Base-by-base conservation (phyloP, 1,284 basidiomycete species). In the Rhodotorula mucilaginosa region DNA sequence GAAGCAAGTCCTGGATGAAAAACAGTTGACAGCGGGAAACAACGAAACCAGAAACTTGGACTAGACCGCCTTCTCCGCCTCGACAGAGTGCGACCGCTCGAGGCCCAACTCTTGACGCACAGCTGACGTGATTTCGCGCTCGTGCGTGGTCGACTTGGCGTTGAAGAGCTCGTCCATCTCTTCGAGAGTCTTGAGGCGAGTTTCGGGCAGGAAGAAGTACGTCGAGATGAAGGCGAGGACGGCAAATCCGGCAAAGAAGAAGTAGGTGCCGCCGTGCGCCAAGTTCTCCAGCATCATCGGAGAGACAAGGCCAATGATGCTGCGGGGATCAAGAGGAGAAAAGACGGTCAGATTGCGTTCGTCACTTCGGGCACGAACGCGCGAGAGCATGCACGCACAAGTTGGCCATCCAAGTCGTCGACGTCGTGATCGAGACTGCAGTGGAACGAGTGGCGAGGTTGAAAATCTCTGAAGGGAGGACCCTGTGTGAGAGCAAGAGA, bases 401-500 rank as follows among this genome's bases (percentile, higher is more conserved):
- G 69, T 74, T 77, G 44, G 46, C 60, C 69, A 76, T 70, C 76
- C 76, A 77, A 4, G 70, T 76, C 23, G 70, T 64, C 18, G 67
- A 65, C 12, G 74, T 73, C 18, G 72, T 73, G 61, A 73, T 65
- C 39, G 72, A 73, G 13, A 74, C 60, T 3, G 61, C 74, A 1
- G 69, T 70, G 18, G 64, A 61, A 15, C 77, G 70, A 4, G 70
- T 74, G 26, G 69, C 64, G 34, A 77, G 61, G 57, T 67, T 68
- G 68, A 78, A 76, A 58, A 77, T 71, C 48, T 78, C 77, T 26
- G 54, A 58, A 12, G 74, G 72, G 1, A 77, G 65, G 48, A 78
- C 73, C 52, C 48, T 49, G 48, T 21, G n/a, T n/a, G n/a, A n/a
- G n/a, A n/a, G n/a, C n/a, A n/a, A n/a, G n/a, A n/a, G n/a, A n/a